Conservation (phyloP, 2,329 filamentous ascomycete species). For the Cryphonectria nitschkei region DNA sequence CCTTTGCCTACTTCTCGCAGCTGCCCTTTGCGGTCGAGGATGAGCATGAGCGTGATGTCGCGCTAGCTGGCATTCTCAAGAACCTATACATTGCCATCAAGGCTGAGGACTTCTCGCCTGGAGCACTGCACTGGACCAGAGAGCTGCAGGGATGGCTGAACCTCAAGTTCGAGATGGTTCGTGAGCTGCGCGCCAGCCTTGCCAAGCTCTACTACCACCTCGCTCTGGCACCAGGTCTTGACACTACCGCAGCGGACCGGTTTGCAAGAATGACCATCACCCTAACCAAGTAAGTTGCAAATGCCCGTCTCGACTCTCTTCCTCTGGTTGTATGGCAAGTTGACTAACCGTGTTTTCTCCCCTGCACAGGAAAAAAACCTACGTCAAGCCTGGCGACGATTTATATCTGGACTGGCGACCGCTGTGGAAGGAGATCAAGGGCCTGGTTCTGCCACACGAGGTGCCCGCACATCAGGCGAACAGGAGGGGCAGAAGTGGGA, state of each 20-base stretch:
- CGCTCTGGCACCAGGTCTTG: conserved; percentile 84
- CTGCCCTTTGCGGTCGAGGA: conserved; percentile 89
- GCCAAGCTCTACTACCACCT: conserved; percentile 95
- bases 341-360: conserved; percentile 35
- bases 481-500: conserved; percentile 56
- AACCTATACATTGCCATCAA: conserved; percentile 91
- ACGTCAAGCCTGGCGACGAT: conserved; percentile 87
- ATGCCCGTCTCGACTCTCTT: not conserved
- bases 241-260: conserved; percentile 78
- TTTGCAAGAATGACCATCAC: conserved; percentile 97
- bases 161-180: conserved; percentile 95
- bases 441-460: conserved; percentile 85
- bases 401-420: conserved; percentile 92
- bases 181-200: conserved; percentile 79
- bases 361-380: conserved; percentile 80
- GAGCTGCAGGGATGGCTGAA: conserved; percentile 95
- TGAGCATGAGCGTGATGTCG: conserved; percentile 74
- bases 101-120: conserved; percentile 91
- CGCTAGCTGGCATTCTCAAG: conserved; percentile 85
- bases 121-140: conserved; percentile 94
- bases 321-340: not conserved
- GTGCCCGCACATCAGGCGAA: conserved; percentile 66
- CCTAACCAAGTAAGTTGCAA: conserved; percentile 78
- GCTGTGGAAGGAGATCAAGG: conserved; percentile 89
- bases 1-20: conserved; percentile 89